Base-by-base conservation (phyloP, 116 monocot species). In the Iris pallida region DNA sequence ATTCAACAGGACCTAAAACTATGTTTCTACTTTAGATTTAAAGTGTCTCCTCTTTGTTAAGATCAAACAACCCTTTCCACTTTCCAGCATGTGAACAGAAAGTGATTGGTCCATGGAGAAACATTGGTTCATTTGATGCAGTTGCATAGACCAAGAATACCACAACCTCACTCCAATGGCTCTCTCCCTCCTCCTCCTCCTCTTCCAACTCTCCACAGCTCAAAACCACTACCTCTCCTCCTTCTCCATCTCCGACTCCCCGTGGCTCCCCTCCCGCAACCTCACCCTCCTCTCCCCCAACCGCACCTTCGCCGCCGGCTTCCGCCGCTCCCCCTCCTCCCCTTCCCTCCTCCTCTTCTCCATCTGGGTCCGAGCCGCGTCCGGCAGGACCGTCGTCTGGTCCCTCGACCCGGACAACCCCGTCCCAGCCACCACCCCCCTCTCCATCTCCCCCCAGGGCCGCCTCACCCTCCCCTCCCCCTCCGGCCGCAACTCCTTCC, bases 221-320 rank as follows among this genome's bases (percentile, higher is more conserved):
- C 45, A 43, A 6, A 55, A 46, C 19, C 14, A 55, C 42, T 5
- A 52, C 42, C 54, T 72, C 66, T 40, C 49, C 20, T 77, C 77
- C 70, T 75, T 82, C 74, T 54, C 82, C 46, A 11, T 47, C 42
- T 44, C 79, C 15, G 63, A 79, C 47, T 82, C 84, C 8, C 73
- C 78, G 6, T 88, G 88, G 88, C 14, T 57, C 40, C 80, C 78
- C n/a, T 16, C 73, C 59, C 51, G 64, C 7, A 71, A 73, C 58
- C 69, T 68, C 61, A 63, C 49, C 69, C 81, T 88, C 59, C 55
- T 70, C 61, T 88, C 88, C 42, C 59, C 68, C 8, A 64, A 74
- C 63, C 13, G 41, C 44, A 72, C 56, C 71, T 88, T 88, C 63
- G 61, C 76, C 16, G 88, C 84, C 55, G 88, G 88, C n/a, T 88